These are phyloP conservation scores for Tylopilus subfusipes DNA, from an alignment of 768 basidiomycete species.

Conservation along the genomic window DNA sequence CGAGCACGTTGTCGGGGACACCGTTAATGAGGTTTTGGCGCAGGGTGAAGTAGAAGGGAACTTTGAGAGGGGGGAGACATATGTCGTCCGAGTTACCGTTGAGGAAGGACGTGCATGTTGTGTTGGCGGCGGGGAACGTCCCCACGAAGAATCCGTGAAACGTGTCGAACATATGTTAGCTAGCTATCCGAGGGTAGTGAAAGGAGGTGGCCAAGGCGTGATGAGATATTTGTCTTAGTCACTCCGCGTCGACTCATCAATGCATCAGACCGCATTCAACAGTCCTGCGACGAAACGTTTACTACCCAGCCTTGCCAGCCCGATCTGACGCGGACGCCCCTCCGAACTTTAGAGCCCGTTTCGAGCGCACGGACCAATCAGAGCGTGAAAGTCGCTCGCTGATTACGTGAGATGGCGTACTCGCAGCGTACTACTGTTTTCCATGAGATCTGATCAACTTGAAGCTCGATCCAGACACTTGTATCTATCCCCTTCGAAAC, in stretches of 20 bases:
- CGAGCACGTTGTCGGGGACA: slow-evolving; percentile 67
- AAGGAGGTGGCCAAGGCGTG: neutral
- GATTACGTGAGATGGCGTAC: too few relatives aligned
- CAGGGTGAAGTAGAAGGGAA: slow-evolving; percentile 56
- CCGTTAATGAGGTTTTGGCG: slow-evolving; percentile 46
- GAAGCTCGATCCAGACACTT: too few relatives aligned
- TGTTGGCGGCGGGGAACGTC: slow-evolving; percentile 31
- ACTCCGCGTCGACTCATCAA: neutral
- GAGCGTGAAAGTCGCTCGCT: too few relatives aligned
- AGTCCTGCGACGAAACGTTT: too few relatives aligned
- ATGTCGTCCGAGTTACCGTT: slow-evolving; percentile 31
- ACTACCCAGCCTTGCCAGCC: too few relatives aligned
- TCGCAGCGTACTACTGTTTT: too few relatives aligned
- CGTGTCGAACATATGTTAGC: slow-evolving; percentile 16
- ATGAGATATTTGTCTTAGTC: neutral
- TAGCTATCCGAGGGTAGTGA: neutral
- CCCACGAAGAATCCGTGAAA: slow-evolving; percentile 9
- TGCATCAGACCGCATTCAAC: neutral
- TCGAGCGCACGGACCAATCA: too few relatives aligned
- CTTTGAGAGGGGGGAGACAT: slow-evolving; percentile 33
- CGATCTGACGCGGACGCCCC: too few relatives aligned
- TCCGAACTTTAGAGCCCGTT: too few relatives aligned
- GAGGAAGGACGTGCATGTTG: slow-evolving; percentile 31
- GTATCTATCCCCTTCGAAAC: too few relatives aligned
- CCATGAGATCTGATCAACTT: too few relatives aligned